Conservation (phyloP, 106 monocot species). For the Dactylorhiza incarnata region DNA sequence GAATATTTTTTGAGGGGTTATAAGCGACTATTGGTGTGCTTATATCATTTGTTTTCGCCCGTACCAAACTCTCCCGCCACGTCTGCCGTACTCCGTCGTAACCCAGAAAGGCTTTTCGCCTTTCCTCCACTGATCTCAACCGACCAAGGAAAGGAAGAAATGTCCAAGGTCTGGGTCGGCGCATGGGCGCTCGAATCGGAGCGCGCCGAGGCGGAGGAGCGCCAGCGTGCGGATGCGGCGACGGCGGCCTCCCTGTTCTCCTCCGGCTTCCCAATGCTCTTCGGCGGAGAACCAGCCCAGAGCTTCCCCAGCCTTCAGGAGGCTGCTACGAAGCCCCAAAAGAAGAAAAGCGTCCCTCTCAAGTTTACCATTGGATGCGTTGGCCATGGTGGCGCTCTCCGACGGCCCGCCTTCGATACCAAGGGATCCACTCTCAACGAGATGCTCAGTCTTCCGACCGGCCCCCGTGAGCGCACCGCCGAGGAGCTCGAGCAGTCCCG, state of each 20-base stretch:
- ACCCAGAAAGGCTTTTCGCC: not conserved
- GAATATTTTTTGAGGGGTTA: no score
- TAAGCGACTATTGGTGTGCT: no score
- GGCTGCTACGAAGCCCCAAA: slow-evolving; percentile 49
- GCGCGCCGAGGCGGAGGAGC: slow-evolving; percentile 44
- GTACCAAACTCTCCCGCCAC: no score
- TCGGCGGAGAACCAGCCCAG: slow-evolving; percentile 12
- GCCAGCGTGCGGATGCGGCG: slow-evolving; percentile 15
- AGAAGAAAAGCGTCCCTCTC: slow-evolving; percentile 31
- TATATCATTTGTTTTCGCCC: no score
- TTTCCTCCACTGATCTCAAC: not conserved
- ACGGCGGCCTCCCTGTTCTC: slow-evolving; percentile 3
- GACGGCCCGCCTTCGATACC: slow-evolving; percentile 9
- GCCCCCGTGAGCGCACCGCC: slow-evolving; percentile 39
- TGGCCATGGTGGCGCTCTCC: slow-evolving; percentile 16
- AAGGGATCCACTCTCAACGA: slow-evolving; percentile 39
- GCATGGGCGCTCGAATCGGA: slow-evolving; percentile 77
- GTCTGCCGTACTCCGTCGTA: no score
- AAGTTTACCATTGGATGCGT: slow-evolving; percentile 18
- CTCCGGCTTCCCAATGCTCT: not conserved
- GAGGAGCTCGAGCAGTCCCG: slow-evolving; percentile 47
- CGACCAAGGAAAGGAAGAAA: not conserved
- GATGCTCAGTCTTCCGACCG: slow-evolving; percentile 39
- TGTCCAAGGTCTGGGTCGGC: slow-evolving; percentile 45
- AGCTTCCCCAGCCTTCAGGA: slow-evolving; percentile 52